phyloP scores from a whole-genome alignment of 129 eudicot species.

The Smallanthus sonchifolius region DNA sequence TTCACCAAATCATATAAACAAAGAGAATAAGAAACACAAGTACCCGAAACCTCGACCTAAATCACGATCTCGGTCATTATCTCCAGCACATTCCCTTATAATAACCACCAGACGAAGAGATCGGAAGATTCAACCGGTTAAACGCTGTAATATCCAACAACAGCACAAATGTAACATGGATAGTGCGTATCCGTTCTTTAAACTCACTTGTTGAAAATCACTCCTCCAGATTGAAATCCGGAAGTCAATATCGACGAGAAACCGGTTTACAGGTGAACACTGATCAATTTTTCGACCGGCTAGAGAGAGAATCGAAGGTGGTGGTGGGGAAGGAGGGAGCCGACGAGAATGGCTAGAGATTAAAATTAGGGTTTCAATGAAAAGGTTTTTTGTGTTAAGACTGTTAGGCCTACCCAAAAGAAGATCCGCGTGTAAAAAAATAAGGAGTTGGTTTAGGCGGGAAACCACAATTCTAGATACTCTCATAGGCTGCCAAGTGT shows the following conservation, averaged over 20 bases:
- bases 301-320: conserved; percentile 4
- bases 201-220: conserved; percentile 2
- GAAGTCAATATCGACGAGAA: neutral
- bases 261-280: conserved; percentile 21
- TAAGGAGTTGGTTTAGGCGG: too few relatives aligned
- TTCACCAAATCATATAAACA: conserved; percentile 20
- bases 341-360: too few relatives aligned
- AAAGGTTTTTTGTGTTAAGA: too few relatives aligned
- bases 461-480: too few relatives aligned
- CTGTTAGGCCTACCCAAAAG: too few relatives aligned
- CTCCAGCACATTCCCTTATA: conserved; percentile 57
- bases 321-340: conserved; percentile 12
- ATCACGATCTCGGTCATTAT: conserved; percentile 42
- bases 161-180: neutral
- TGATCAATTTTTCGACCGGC: conserved; percentile 24
- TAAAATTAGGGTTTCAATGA: too few relatives aligned
- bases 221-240: conserved; percentile 16
- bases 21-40: conserved; percentile 19
- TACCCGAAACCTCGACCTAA: conserved; percentile 35
- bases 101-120: conserved; percentile 32
- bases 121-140: conserved; percentile 43
- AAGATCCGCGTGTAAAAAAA: too few relatives aligned
- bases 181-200: conserved; percentile 5
- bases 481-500: too few relatives aligned
- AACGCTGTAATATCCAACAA: conserved; percentile 14